phyloP scores from a whole-genome alignment of 1,284 basidiomycete genomes.

The Ceratobasidium sp. region DNA sequence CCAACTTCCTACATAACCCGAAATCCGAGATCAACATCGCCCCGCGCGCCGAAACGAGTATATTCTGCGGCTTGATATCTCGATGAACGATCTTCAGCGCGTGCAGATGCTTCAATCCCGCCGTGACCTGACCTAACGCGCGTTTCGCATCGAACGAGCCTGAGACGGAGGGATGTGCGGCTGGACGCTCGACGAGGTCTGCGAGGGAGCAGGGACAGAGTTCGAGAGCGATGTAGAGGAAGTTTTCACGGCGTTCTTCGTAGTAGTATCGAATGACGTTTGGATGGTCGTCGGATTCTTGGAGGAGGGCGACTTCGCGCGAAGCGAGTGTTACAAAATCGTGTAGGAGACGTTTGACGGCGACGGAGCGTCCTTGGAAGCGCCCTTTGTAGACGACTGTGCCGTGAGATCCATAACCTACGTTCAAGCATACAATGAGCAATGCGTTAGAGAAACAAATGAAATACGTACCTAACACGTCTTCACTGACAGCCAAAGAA shows the following conservation, averaged over 20 bases:
- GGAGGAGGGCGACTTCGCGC: constrained; percentile 93
- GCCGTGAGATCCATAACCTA: constrained; percentile 96
- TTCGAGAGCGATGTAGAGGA: constrained; percentile 98
- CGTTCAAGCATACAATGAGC: constrained; percentile 1
- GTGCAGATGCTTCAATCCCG: constrained; percentile 91
- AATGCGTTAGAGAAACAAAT: constrained; percentile 16
- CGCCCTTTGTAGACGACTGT: constrained; percentile 96
- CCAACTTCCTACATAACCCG: constrained; percentile 92
- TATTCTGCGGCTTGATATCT: constrained; percentile 99
- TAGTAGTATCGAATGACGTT: constrained; percentile 99
- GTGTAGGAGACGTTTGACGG: constrained; percentile 94
- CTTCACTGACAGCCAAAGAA: constrained; percentile 43
- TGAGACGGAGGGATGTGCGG: constrained; percentile 75
- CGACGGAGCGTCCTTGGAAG: constrained; percentile 95
- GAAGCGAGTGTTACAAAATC: constrained; percentile 96
- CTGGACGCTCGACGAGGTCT: constrained; percentile 91
- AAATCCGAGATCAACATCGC: constrained; percentile 96
- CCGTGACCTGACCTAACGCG: constrained; percentile 88
- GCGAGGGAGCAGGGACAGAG: constrained; percentile 95
- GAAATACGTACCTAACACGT: constrained; percentile 35
- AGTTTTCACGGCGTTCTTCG: constrained; percentile 92
- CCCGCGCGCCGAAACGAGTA: constrained; percentile 78
- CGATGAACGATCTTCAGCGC: constrained; percentile 96
- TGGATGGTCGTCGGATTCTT: constrained; percentile 97
- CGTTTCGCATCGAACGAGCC: constrained; percentile 86